Conservation (phyloP, 805 yeast genomes). For the Ogataea haglerorum region DNA sequence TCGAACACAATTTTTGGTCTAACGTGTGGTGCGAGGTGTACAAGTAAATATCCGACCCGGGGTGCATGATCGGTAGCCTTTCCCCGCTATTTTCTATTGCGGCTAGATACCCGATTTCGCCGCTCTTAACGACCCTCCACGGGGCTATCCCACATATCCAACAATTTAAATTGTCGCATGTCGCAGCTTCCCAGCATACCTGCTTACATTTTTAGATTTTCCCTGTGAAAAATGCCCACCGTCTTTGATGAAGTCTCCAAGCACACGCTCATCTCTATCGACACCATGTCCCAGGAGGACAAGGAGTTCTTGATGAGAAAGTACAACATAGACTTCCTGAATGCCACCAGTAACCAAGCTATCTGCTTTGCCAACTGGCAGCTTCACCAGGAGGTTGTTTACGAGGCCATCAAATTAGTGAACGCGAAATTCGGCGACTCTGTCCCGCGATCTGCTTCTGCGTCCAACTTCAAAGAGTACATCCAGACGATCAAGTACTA, state of each 20-base stretch:
- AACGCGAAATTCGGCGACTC: conserved; percentile 9
- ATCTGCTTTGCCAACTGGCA: conserved; percentile 24
- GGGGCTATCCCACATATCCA: background rate
- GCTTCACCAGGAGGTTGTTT: conserved; percentile 20
- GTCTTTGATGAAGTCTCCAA: conserved; percentile 20
- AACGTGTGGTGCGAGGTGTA: background rate
- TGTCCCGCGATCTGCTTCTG: conserved; percentile 16
- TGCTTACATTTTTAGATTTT: background rate
- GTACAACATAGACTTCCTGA: conserved; percentile 19
- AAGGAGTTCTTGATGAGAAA: conserved; percentile 14
- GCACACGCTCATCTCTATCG: conserved; percentile 22
- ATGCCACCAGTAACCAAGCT: conserved; percentile 32
- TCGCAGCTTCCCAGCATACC: background rate
- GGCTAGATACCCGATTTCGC: background rate
- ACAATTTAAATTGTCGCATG: background rate
- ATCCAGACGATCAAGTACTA: conserved; percentile 19
- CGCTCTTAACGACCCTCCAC: background rate
- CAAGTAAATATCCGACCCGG: background rate
- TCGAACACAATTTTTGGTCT: background rate
- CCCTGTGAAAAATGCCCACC: conserved; percentile 3
- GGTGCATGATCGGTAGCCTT: background rate
- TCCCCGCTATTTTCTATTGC: background rate
- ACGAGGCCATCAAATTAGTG: conserved; percentile 21
- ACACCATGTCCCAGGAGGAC: conserved; percentile 25
- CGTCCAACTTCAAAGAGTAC: conserved; percentile 10